Percentiles rank a stretch among this genome's conserved stretches.
These are phyloP conservation scores for Herpetospermum pedunculosum DNA, from an alignment of 306 rosid species.

Conservation along the genomic window DNA sequence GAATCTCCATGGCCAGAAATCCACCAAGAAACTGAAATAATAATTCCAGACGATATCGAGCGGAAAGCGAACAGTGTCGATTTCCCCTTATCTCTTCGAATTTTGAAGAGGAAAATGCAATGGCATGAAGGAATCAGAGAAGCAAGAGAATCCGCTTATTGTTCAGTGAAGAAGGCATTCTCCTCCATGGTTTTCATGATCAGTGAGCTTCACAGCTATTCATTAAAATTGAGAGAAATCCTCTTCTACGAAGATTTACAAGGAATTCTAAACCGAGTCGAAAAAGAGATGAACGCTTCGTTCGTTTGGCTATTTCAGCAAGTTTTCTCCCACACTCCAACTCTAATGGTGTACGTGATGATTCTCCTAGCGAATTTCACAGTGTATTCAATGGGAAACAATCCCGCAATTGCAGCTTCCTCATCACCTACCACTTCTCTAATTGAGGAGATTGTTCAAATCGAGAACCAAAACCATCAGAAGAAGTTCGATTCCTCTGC, in stretches of 20 bases:
- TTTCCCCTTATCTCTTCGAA: conserved; percentile 8
- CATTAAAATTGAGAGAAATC: conserved; percentile 40
- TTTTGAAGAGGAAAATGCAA: conserved; percentile 13
- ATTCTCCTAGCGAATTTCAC: conserved; percentile 52
- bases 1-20: conserved; percentile 15
- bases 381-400: conserved; percentile 35
- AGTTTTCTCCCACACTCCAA: conserved; percentile 54
- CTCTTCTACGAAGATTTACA: conserved; percentile 42
- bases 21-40: conserved; percentile 3
- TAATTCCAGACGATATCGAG: conserved; percentile 1
- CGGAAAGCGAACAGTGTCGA: conserved; percentile 16
- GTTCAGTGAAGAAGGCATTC: conserved; percentile 13
- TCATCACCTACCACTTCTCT: conserved; percentile 5
- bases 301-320: conserved; percentile 70
- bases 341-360: conserved; percentile 56
- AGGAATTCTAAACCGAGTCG: conserved; percentile 29
- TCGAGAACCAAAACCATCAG: background rate
- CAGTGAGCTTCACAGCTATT: conserved; percentile 31
- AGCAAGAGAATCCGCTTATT: conserved; percentile 13
- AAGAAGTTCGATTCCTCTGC: conserved; percentile 11
- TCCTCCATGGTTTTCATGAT: conserved; percentile 20
- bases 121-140: conserved; percentile 7
- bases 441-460: conserved; percentile 2
- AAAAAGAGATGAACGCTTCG: conserved; percentile 51
- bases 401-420: conserved; percentile 16